Percentiles rank a stretch among this genome's conserved stretches.
Evolutionary conservation across 2,329 filamentous ascomycete species (phyloP).

Genomic region (Hypomyces perniciosus): DNA sequence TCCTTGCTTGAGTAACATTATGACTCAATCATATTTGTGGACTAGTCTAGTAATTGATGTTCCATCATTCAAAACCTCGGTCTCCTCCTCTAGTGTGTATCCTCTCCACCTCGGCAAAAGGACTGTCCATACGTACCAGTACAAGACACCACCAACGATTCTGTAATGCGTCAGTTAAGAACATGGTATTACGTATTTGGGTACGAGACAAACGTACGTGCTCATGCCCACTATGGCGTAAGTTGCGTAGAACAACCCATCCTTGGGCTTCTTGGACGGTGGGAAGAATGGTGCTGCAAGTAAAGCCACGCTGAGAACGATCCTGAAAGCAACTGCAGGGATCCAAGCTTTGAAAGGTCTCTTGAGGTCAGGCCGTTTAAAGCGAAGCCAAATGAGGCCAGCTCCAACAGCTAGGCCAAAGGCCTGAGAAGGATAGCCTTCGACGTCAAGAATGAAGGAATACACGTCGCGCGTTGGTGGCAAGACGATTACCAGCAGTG

Average conservation of each 20-base stretch:
- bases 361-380: constrained; percentile 51
- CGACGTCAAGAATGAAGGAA: constrained; percentile 66
- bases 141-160: constrained; percentile 53
- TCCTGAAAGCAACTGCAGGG: constrained; percentile 50
- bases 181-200: neutral
- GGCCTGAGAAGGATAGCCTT: constrained; percentile 61
- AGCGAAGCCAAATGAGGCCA: constrained; percentile 56
- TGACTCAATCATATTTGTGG: constrained; percentile 17
- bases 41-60: constrained; percentile 58
- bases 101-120: constrained; percentile 52
- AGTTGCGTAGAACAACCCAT: constrained; percentile 47
- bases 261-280: constrained; percentile 40
- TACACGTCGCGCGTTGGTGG: constrained; percentile 62
- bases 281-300: constrained; percentile 59
- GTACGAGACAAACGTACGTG: constrained; percentile 38
- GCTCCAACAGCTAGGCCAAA: constrained; percentile 50
- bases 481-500: constrained; percentile 58
- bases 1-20: no score
- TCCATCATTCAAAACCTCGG: constrained; percentile 56
- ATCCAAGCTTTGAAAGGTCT: constrained; percentile 62
- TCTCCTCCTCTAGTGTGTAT: constrained; percentile 58
- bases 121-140: constrained; percentile 65
- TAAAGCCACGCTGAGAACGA: constrained; percentile 47
- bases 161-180: constrained; percentile 22
- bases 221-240: constrained; percentile 48